phyloP scores from a whole-genome alignment of 768 basidiomycete genomes.

The Termitomyces sp. region DNA sequence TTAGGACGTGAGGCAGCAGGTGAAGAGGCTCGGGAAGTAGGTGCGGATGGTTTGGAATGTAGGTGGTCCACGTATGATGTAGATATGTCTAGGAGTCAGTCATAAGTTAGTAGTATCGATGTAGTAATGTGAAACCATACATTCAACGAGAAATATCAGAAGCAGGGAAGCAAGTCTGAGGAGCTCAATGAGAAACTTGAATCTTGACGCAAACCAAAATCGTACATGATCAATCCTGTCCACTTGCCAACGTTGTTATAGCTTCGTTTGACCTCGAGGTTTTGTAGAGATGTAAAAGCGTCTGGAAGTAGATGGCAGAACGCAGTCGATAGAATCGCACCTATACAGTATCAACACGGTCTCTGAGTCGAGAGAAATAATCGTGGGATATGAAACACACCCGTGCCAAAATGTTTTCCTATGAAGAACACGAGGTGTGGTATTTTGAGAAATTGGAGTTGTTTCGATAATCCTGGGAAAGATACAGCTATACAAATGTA shows the following conservation, averaged over 20 bases:
- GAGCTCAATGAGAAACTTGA: background rate
- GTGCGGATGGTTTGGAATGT: conserved; percentile 55
- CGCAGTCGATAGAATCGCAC: conserved; percentile 78
- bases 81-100: conserved; percentile 49
- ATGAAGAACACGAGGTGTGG: conserved; percentile 72
- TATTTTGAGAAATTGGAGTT: conserved; percentile 47
- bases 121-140: conserved; percentile 34
- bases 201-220: conserved; percentile 9
- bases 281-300: conserved; percentile 56
- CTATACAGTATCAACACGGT: conserved; percentile 24
- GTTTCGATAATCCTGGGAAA: conserved; percentile 63
- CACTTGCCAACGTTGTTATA: conserved; percentile 49
- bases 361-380: background rate
- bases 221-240: conserved; percentile 74
- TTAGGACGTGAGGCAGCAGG: conserved; percentile 15
- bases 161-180: conserved; percentile 59
- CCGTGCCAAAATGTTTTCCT: conserved; percentile 86
- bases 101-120: background rate
- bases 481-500: conserved; percentile 47
- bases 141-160: conserved; percentile 76
- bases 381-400: conserved; percentile 21
- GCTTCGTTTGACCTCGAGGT: conserved; percentile 36
- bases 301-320: conserved; percentile 81
- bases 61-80: conserved; percentile 72
- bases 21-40: conserved; percentile 32